Conservation (phyloP, 306 rosid species). For the Lathyrus aphaca region DNA sequence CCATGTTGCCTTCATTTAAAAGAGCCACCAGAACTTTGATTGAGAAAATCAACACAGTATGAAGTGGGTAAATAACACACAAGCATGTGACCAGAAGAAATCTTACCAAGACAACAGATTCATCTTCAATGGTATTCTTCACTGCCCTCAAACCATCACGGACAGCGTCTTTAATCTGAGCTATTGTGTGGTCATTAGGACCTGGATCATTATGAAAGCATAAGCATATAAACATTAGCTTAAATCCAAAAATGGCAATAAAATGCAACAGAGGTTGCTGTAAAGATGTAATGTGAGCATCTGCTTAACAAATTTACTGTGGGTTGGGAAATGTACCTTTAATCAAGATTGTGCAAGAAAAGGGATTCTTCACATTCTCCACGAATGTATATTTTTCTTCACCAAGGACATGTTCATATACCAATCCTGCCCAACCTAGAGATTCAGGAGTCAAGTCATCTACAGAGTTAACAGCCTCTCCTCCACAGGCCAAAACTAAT, state of each 20-base stretch:
- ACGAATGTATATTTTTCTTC: conserved; percentile 96
- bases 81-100: background rate
- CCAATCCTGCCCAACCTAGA: conserved; percentile 99
- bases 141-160: conserved; percentile 98
- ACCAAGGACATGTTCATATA: conserved; percentile 94
- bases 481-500: conserved; percentile 97
- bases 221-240: conserved; percentile 11
- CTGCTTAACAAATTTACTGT: background rate
- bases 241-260: conserved; percentile 28
- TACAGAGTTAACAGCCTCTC: conserved; percentile 92
- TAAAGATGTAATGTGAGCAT: background rate
- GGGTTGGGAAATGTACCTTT: conserved; percentile 61
- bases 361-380: conserved; percentile 91
- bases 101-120: conserved; percentile 79
- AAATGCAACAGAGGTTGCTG: conserved; percentile 5
- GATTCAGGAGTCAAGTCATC: conserved; percentile 88
- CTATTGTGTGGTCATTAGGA: conserved; percentile 97
- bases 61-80: conserved; percentile 5
- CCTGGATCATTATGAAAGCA: conserved; percentile 57
- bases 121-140: conserved; percentile 96
- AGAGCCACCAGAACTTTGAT: background rate
- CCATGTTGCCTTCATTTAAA: conserved; percentile 6
- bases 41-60: background rate
- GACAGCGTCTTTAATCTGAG: conserved; percentile 97
- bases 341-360: conserved; percentile 93